phyloP scores from a whole-genome alignment of 2,329 filamentous ascomycete species.

The Rhynchosporium graminicola region DNA sequence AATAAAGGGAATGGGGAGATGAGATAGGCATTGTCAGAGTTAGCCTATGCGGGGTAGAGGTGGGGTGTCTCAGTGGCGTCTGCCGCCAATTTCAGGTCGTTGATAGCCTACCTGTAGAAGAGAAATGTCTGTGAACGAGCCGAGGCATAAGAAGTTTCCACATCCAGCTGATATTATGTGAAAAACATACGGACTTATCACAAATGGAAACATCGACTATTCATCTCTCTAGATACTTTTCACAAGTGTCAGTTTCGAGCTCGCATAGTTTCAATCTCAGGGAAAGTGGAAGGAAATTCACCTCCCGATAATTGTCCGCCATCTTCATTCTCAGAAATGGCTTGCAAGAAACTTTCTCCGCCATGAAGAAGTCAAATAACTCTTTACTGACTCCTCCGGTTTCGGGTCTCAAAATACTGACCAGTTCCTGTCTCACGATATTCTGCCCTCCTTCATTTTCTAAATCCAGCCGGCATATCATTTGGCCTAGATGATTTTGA shows the following conservation, averaged over 20 bases:
- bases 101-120: background rate
- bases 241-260: background rate
- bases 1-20: background rate
- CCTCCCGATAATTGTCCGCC: background rate
- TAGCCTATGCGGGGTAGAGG: conserved; percentile 2
- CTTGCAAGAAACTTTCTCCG: background rate
- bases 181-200: too few species aligned
- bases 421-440: background rate
- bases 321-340: background rate
- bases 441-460: background rate
- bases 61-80: background rate
- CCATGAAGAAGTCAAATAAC: background rate
- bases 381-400: background rate
- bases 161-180: too few species aligned
- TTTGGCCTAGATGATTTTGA: background rate
- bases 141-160: background rate
- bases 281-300: background rate
- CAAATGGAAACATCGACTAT: background rate
- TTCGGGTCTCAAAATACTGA: background rate
- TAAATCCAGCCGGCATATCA: background rate
- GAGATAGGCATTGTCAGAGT: background rate
- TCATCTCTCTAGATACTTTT: background rate
- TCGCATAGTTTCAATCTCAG: background rate
- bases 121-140: background rate
- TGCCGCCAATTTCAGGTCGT: background rate